Evolutionary conservation across 2,329 filamentous ascomycete species (phyloP), one percentile per base, ranked within the genome.

Genomic region (Colletotrichum zoysiae): DNA sequence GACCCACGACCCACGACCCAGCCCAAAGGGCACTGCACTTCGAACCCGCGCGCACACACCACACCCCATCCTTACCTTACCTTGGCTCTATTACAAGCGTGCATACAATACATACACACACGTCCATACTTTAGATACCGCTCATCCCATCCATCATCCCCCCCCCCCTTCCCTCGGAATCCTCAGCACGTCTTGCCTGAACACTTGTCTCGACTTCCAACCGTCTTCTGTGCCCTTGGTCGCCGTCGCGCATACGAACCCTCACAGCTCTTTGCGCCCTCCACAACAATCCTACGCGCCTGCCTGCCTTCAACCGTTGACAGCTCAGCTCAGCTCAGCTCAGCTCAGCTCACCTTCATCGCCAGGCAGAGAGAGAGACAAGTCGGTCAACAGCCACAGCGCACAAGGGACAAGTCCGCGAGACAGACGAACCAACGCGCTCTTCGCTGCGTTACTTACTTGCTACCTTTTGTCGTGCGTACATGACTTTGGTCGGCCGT

Each of bases 91-190:
- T 30, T 30, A 59, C 65, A 73, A 66, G 57, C 66, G 71, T 46
- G 59, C 63, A 58, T 46, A 44, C 42, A 42, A 4, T 40, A 40
- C 16, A 42, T 42, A 44, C 26, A 33, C 62, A 59, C 40, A 51
- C 65, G 64, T 65, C 55, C 73, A 73, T 70, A 72, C 70, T 69
- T 72, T 72, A 72, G 70, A 65, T 72, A 72, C 70, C 65, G 65
- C 70, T 72, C 70, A 59, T 72, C 70, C 70, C 65, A 72, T 70
- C 50, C 66, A 69, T 53, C 35, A 38, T 38, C 35, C 57, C 66
- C 65, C 65, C 26, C 55, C 58, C 56, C 64, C 53, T 46, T 46
- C 44, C 65, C 18, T 55, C 50, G 60, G 48, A 55, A 55, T 35
- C n/a, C 20, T 44, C 38, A 44, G 38, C 50, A 23, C 38, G 61